Conservation (phyloP, 2,329 filamentous ascomycete genomes). For the Colletotrichum sp. region DNA sequence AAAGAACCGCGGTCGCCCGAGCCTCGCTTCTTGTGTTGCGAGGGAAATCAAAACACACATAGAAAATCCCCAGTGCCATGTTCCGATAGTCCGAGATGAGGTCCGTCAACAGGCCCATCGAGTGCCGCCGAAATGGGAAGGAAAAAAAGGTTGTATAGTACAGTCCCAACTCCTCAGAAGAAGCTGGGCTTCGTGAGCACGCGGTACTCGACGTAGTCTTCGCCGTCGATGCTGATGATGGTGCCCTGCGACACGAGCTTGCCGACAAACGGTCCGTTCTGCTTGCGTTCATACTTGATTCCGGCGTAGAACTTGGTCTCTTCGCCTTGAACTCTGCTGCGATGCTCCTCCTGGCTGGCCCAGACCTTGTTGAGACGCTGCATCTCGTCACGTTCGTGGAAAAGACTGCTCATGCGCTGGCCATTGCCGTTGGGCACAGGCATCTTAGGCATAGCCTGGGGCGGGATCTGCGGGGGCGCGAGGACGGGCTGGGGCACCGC, state of each 20-base stretch:
- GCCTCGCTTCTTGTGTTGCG: neutral
- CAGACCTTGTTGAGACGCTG: slow-evolving; percentile 61
- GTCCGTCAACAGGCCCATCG: neutral
- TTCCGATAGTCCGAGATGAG: neutral
- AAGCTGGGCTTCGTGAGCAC: slow-evolving; percentile 69
- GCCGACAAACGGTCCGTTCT: slow-evolving; percentile 64
- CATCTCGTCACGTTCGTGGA: slow-evolving; percentile 55
- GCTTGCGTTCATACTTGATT: slow-evolving; percentile 67
- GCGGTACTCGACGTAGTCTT: slow-evolving; percentile 71
- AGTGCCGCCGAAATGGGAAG: neutral
- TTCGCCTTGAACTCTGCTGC: slow-evolving; percentile 47
- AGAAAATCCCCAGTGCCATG: neutral
- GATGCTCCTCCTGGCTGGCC: slow-evolving; percentile 56
- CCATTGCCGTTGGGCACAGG: neutral
- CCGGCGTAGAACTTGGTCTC: slow-evolving; percentile 64
- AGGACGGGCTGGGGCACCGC: neutral
- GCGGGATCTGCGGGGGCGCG: neutral
- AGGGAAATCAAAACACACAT: neutral
- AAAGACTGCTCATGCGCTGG: slow-evolving; percentile 24
- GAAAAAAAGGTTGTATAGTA: neutral
- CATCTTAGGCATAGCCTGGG: slow-evolving; percentile 12
- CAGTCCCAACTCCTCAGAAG: slow-evolving; percentile 42
- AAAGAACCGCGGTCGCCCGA: slow-evolving; percentile 4
- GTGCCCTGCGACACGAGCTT: slow-evolving; percentile 68
- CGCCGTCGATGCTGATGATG: slow-evolving; percentile 69